Conservation (phyloP, 2,329 filamentous ascomycete species). For the Aquanectria penicillioides region DNA sequence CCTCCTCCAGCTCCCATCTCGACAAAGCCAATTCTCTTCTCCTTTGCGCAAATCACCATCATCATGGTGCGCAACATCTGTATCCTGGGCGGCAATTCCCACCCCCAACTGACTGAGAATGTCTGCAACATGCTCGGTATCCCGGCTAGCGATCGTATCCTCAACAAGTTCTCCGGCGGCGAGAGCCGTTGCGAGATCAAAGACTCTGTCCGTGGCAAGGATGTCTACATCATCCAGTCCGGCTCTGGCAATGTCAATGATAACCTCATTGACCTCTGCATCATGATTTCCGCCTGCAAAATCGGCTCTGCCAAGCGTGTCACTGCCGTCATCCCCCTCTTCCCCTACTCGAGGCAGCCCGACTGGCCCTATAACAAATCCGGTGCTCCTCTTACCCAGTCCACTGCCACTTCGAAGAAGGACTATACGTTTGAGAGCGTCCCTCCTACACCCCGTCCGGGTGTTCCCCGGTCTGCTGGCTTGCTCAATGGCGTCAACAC, state of each 20-base stretch:
- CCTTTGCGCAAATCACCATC: conserved; percentile 28
- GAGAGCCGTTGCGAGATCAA: conserved; percentile 96
- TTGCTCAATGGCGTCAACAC: conserved; percentile 73
- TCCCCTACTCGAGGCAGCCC: conserved; percentile 96
- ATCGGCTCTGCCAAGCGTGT: conserved; percentile 91
- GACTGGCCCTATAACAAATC: conserved; percentile 97
- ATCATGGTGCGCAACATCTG: conserved; percentile 95
- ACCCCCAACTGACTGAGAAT: conserved; percentile 85
- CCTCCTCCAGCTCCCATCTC: conserved; percentile 12
- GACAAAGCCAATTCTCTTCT: conserved; percentile 18
- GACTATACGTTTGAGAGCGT: conserved; percentile 93
- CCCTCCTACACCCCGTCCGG: conserved; percentile 83
- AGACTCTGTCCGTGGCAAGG: conserved; percentile 96
- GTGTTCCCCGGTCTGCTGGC: conserved; percentile 72
- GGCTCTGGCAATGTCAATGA: conserved; percentile 95
- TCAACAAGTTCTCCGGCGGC: conserved; percentile 93
- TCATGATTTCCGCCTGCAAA: conserved; percentile 99
- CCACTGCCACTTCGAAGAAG: conserved; percentile 57
- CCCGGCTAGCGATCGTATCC: conserved; percentile 82
- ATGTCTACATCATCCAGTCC: conserved; percentile 98
- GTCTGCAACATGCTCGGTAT: conserved; percentile 92
- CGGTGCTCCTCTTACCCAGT: conserved; percentile 85
- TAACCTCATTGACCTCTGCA: conserved; percentile 94
- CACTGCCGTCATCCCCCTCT: conserved; percentile 92
- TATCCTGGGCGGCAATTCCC: conserved; percentile 91